Evolutionary conservation across 495 filamentous ascomycete species (phyloP), one percentile per base, ranked within the genome.

Genomic region (Penicillium arizonense): DNA sequence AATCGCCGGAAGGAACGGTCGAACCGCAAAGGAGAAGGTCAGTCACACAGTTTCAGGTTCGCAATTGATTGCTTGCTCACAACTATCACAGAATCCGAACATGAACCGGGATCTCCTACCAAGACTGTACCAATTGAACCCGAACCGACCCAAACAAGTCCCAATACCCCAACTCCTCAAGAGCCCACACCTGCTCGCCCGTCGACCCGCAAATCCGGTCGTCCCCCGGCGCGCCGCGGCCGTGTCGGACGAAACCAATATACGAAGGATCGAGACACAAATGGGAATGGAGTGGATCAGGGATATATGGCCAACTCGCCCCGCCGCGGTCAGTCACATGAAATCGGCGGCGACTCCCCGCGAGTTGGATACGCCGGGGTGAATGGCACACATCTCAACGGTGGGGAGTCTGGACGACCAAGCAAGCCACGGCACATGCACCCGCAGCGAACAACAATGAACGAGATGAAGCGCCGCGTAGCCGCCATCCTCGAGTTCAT

Each of bases 401-500:
- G 75, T 39, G 65, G 66, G 13, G 78, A 80, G 16, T 59, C 71
- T 14, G 75, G 74, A 32, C 82, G 79, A 44, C 70, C 75, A 16
- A 86, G 82, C 57, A 90, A 87, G 65, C 73, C 78, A 11, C 72
- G 76, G 20, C 73, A 80, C 35, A 74, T 79, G 59, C 74, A 83
- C 51, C 74, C 77, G 13, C 74, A 79, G 45, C 74, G 79, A 33
- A 84, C 91, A 43, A 93, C 82, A 24, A 88, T 97, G 84, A 87
- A 86, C 52, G 92, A 97, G 57, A 94, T 97, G 88, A 91, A 90
- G 70, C 82, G 88, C 53, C 83, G 89, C 7, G 91, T 91, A 3
- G 83, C 85, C 2, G 86, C 78, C 12, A 93, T 98, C 48, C 76
- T 95, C 13, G 91, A 96, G 37, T 97, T 89, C 67, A 96, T 98